Evolutionary conservation across 257 asterid species (phyloP), one percentile per base, ranked within the genome.

Genomic region (Penstemon barbatus): DNA sequence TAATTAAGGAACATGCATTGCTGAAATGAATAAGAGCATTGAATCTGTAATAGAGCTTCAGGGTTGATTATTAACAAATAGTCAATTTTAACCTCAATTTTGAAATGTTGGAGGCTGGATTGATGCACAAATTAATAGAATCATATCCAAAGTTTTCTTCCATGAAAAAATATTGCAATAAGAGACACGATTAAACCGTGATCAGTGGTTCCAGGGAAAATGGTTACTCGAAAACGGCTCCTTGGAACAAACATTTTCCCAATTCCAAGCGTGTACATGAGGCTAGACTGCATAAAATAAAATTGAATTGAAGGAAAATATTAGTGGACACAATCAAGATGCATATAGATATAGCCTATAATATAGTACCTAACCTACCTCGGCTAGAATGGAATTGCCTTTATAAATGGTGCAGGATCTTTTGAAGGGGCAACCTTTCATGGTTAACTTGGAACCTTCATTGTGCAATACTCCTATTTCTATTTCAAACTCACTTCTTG

Each of bases 361-460:
- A 3, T 65, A 15, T 8, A 62, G 38, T 40, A 38, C 18, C 18
- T 15, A 15, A 15, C 18, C 18, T 88, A 90, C 98, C 97, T 90
- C 82, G 6, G 96, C 99, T 54, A 87, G 82, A 52, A 93, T 87
- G 42, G 95, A 80, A 69, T 88, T 62, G 42, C 76, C 89, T 70
- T 80, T 84, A 72, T 87, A 88, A n/a, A 93, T 81, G 68, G 97
- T 90, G 86, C 99, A 93, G 10, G 97, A 74, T 81, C 96, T 84
- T 78, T 73, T 78, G 84, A 83, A 88, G 70, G 95, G 97, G 69
- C 82, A 78, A 68, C 99, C 99, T 77, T 53, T 90, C 99, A 93
- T 93, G 80, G 42, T 81, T 57, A 90, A 72, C 86, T 25, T 25
- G 33, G 82, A 45, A 49, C 74, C 87, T 69, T 82, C 83, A 15